A percentile compares a stretch with the other conserved stretches of the same genome.
Conservation (phyloP, 352 stramenopile genomes). For the Phytophthora europaea region DNA sequence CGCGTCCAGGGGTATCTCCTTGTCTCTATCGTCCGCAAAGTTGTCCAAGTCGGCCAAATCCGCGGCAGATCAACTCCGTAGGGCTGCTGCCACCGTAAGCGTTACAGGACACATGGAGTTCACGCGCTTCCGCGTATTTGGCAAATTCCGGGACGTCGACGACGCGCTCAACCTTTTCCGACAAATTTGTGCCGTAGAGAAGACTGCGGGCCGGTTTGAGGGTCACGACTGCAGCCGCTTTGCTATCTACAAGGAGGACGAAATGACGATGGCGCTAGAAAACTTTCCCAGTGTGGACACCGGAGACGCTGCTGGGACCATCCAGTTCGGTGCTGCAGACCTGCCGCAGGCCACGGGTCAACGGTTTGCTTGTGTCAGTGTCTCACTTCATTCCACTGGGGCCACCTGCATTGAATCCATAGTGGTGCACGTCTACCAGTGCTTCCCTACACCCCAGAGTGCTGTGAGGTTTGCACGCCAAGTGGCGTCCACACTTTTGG, state of each 20-base stretch:
- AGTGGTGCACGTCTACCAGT: constrained; percentile 82
- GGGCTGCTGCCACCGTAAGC: constrained; percentile 20
- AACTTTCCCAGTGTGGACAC: constrained; percentile 55
- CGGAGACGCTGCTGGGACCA: neutral
- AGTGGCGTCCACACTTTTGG: constrained; percentile 55
- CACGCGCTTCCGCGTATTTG: constrained; percentile 76
- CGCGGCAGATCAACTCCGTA: constrained; percentile 32
- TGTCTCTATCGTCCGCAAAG: constrained; percentile 26
- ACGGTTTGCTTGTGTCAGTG: constrained; percentile 77
- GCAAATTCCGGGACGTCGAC: constrained; percentile 75
- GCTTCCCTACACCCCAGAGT: constrained; percentile 82
- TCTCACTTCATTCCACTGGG: constrained; percentile 42
- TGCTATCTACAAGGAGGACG: constrained; percentile 84
- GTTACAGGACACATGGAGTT: constrained; percentile 24
- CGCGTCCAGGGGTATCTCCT: constrained; percentile 15
- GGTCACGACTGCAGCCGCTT: constrained; percentile 64
- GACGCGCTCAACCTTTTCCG: constrained; percentile 77
- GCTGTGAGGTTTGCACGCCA: constrained; percentile 79
- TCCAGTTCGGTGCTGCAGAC: constrained; percentile 61
- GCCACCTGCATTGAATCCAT: constrained; percentile 58
- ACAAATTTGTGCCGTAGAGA: constrained; percentile 71
- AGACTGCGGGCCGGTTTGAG: constrained; percentile 19
- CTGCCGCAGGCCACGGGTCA: constrained; percentile 68
- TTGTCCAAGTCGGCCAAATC: constrained; percentile 35
- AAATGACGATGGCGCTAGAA: constrained; percentile 83